Conservation (phyloP, 2,329 filamentous ascomycete genomes). For the Macrophomina pseudophaseolina region DNA sequence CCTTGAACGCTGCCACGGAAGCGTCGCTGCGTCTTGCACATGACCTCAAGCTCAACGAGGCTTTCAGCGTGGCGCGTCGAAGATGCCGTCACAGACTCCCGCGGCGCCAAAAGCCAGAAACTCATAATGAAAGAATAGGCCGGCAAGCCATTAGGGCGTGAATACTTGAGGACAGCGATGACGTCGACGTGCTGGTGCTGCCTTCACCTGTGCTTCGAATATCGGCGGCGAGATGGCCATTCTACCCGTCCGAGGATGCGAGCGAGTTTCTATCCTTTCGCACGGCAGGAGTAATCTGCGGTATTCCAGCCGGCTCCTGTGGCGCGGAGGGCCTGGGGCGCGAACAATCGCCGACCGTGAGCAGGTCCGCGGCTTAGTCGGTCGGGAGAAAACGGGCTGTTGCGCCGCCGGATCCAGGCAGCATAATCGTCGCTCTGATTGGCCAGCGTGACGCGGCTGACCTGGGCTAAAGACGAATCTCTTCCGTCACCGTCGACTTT, state of each 20-base stretch:
- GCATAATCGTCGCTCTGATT: constrained; percentile 19
- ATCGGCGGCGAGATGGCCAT: too few species aligned
- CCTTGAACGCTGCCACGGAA: background rate
- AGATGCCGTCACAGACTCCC: background rate
- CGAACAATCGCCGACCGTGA: constrained; percentile 8
- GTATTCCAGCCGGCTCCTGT: constrained; percentile 1
- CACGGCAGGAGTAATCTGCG: background rate
- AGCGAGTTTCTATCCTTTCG: too few species aligned
- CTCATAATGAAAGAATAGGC: too few species aligned
- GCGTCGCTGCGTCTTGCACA: background rate
- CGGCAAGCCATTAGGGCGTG: too few species aligned
- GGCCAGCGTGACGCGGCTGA: constrained; percentile 17
- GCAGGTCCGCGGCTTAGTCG: too few species aligned
- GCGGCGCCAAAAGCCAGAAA: too few species aligned
- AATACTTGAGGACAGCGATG: too few species aligned
- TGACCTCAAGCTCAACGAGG: background rate
- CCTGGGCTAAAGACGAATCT: constrained; percentile 21
- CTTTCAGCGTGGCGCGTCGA: background rate
- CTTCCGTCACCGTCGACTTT: constrained; percentile 29
- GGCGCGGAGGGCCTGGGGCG: background rate
- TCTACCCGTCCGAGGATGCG: too few species aligned
- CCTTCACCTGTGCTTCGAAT: too few species aligned
- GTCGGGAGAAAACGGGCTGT: too few species aligned
- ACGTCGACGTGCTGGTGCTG: too few species aligned
- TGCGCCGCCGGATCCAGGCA: background rate